Evolutionary conservation across 148 eudicot genomes (phyloP), one percentile per base, ranked within the genome.

Genomic region (Suaeda aralocaspica): DNA sequence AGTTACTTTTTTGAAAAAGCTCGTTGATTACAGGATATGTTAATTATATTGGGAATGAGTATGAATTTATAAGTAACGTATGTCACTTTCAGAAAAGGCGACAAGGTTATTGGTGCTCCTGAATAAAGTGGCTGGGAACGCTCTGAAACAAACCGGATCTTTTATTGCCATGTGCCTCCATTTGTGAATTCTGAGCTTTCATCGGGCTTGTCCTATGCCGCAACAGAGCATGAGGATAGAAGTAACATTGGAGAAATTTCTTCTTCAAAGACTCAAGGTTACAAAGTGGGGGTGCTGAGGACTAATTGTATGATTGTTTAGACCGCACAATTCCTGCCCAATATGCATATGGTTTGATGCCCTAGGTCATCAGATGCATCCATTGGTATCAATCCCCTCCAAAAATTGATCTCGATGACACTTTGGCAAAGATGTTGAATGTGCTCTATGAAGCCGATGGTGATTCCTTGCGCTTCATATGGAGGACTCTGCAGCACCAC

Each of bases 271-370:
- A 72, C 76, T 65, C 71, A 30, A 79, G 68, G 80, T 72, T 80
- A 74, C 99, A 95, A 75, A 85, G 78, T 78, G 99, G 99, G n/a
- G 59, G 92, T 95, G 64, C 73, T 95, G 62, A 78, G 99, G 74
- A 95, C 99, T 36, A 95, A 95, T 62, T 95, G 99, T 84, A 95
- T 66, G 99, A 95, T 63, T 95, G 99, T 78, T 80, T 95, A 81
- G 99, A 95, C 77, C 93, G 99, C 39, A 95, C 99, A 72, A 95
- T 91, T 82, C 96, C 87, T 72, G 96, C 96, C 8, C 99, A 95
- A 71, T 95, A 79, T 85, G 93, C 91, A 16, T 91, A 76, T 85
- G 99, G 99, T 57, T 81, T 89, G 82, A 92, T 79, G 89, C 99
- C 70, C 90, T 95, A 64, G 96, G 97, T 55, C 84, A 85, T 77